Percentiles rank a stretch among this genome's conserved stretches.
Conservation (phyloP, 2,329 filamentous ascomycete species). For the Talaromyces sp. region DNA sequence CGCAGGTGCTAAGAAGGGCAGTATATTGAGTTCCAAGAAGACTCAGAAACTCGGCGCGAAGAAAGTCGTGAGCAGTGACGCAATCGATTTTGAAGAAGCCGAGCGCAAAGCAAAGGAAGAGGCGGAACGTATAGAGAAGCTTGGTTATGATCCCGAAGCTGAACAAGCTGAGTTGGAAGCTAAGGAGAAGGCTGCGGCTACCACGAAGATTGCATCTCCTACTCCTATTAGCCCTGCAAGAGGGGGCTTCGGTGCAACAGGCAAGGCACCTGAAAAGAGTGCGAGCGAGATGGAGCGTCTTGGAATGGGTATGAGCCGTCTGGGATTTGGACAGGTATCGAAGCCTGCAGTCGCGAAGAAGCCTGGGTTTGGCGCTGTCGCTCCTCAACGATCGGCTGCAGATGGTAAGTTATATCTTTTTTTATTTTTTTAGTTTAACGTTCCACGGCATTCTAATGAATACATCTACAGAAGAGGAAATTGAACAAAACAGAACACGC, state of each 20-base stretch:
- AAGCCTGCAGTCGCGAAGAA: slow-evolving; percentile 64
- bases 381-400: slow-evolving; percentile 62
- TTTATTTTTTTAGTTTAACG: background rate
- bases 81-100: slow-evolving; percentile 93
- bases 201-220: slow-evolving; percentile 64
- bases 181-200: slow-evolving; percentile 46
- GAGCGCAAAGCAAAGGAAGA: slow-evolving; percentile 97
- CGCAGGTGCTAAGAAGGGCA: slow-evolving; percentile 69
- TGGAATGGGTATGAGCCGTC: slow-evolving; percentile 78
- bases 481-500: slow-evolving; percentile 78
- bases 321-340: slow-evolving; percentile 84
- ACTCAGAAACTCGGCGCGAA: slow-evolving; percentile 80
- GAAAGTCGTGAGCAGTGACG: slow-evolving; percentile 69
- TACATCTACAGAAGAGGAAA: slow-evolving; percentile 57
- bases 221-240: slow-evolving; percentile 66
- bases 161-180: slow-evolving; percentile 53
- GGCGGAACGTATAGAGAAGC: slow-evolving; percentile 87
- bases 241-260: slow-evolving; percentile 57
- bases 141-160: slow-evolving; percentile 91
- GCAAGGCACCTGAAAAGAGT: slow-evolving; percentile 48
- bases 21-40: slow-evolving; percentile 82
- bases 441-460: slow-evolving; percentile 13
- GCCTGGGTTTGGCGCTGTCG: slow-evolving; percentile 82
- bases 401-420: slow-evolving; percentile 53
- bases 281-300: slow-evolving; percentile 79